Conservation (phyloP, 163 green algal species). For the Chlamydomonas reinhardtii region DNA sequence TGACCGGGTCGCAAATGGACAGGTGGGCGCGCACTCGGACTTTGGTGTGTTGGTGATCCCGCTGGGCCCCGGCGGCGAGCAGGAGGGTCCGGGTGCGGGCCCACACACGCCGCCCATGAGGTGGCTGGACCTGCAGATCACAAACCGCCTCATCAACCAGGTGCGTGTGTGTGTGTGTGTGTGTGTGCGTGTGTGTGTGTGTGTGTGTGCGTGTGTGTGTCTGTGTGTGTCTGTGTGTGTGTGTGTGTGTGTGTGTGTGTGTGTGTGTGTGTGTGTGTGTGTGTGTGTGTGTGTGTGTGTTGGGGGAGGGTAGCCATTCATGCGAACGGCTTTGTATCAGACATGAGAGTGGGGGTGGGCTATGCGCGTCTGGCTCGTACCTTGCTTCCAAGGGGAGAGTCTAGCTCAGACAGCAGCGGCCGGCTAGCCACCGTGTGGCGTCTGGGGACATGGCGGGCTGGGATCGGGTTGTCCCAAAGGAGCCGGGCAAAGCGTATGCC, state of each 20-base stretch:
- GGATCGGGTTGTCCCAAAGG: too few species aligned
- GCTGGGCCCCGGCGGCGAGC: not conserved
- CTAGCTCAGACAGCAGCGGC: too few species aligned
- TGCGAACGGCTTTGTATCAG: too few species aligned
- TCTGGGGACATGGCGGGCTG: too few species aligned
- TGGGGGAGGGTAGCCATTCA: not conserved
- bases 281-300: too few species aligned
- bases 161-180: not conserved
- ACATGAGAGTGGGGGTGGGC: too few species aligned
- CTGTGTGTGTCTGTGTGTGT: not conserved
- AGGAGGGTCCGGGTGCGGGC: not conserved
- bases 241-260: not conserved
- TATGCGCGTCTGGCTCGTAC: too few species aligned
- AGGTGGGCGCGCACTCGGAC: conserved; percentile 46
- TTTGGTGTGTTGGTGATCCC: conserved; percentile 61
- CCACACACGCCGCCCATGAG: not conserved
- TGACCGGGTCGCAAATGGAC: too few species aligned
- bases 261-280: too few species aligned
- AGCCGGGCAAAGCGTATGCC: too few species aligned
- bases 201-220: not conserved
- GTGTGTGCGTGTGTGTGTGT: not conserved
- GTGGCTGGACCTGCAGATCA: conserved; percentile 62
- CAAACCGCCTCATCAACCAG: conserved; percentile 58
- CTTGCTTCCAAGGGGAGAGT: too few species aligned
- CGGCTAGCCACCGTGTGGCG: too few species aligned